phyloP scores from a whole-genome alignment of 345 rosid genomes.

The Eucalyptus cladocalyx region DNA sequence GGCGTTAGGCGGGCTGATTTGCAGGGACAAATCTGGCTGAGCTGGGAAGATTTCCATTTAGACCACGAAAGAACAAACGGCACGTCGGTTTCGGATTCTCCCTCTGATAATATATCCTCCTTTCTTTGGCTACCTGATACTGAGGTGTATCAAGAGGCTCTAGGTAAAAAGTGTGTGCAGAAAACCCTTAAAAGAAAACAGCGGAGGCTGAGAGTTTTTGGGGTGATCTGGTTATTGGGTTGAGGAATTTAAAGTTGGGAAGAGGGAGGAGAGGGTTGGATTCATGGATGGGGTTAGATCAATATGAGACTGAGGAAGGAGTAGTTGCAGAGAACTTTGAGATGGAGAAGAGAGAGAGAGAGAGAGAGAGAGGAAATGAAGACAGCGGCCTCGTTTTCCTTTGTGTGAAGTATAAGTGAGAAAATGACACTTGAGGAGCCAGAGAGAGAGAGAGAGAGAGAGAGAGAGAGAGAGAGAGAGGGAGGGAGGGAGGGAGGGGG shows the following conservation, averaged over 20 bases:
- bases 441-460: neutral
- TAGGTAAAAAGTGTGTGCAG: neutral
- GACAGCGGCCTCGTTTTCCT: slow-evolving; percentile 48
- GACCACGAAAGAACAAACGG: neutral
- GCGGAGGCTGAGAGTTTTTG: neutral
- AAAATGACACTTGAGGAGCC: slow-evolving; percentile 62
- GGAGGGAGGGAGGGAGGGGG: too few relatives aligned
- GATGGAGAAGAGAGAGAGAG: slow-evolving; percentile 7
- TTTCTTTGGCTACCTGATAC: neutral
- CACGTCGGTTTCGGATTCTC: neutral
- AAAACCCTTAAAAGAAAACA: neutral
- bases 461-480: too few relatives aligned
- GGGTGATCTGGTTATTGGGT: neutral
- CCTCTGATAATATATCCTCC: neutral
- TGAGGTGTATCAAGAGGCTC: neutral
- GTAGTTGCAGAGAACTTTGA: slow-evolving; percentile 43
- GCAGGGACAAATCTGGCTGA: slow-evolving; percentile 68
- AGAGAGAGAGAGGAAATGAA: slow-evolving; percentile 22
- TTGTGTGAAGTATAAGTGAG: slow-evolving; percentile 73
- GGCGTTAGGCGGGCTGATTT: slow-evolving; percentile 63
- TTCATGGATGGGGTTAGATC: slow-evolving; percentile 4
- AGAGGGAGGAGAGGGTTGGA: neutral
- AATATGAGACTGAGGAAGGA: slow-evolving; percentile 1
- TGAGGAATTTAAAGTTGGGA: neutral
- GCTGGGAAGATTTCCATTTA: slow-evolving; percentile 76